Conservation (phyloP, 306 rosid genomes). For the Acacia confusa region DNA sequence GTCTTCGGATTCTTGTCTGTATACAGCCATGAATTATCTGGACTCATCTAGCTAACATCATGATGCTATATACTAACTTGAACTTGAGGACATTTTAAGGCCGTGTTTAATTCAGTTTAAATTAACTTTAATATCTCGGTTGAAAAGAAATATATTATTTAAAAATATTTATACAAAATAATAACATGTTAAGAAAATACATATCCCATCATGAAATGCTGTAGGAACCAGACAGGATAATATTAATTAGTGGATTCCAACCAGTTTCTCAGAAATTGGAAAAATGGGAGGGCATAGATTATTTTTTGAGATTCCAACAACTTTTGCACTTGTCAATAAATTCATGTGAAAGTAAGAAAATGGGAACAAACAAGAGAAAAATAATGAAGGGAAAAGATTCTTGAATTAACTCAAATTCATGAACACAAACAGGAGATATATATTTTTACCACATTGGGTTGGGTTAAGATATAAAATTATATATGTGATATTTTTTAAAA, state of each 20-base stretch:
- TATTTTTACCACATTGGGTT: too few species aligned
- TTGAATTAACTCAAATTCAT: not conserved
- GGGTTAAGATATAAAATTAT: too few species aligned
- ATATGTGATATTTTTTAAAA: too few species aligned
- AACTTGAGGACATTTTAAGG: not conserved
- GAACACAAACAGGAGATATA: too few species aligned
- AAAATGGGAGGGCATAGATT: constrained; percentile 11
- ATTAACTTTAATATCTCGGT: too few species aligned
- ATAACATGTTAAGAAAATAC: not conserved
- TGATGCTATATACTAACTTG: not conserved
- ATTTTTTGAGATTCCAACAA: constrained; percentile 36
- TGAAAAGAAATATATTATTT: too few species aligned
- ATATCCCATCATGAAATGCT: not conserved
- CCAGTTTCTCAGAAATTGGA: not conserved
- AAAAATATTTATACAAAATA: not conserved
- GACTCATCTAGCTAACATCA: not conserved
- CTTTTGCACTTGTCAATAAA: constrained; percentile 16
- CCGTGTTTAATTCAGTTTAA: not conserved
- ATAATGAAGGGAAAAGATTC: not conserved
- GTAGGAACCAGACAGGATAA: not conserved
- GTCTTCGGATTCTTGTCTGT: not conserved
- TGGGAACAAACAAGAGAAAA: constrained; percentile 3
- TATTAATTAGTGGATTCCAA: constrained; percentile 22
- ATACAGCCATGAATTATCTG: not conserved
- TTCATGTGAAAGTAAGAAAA: not conserved